Conservation (phyloP, 768 basidiomycete species). For the Leccinum incarnatum region DNA sequence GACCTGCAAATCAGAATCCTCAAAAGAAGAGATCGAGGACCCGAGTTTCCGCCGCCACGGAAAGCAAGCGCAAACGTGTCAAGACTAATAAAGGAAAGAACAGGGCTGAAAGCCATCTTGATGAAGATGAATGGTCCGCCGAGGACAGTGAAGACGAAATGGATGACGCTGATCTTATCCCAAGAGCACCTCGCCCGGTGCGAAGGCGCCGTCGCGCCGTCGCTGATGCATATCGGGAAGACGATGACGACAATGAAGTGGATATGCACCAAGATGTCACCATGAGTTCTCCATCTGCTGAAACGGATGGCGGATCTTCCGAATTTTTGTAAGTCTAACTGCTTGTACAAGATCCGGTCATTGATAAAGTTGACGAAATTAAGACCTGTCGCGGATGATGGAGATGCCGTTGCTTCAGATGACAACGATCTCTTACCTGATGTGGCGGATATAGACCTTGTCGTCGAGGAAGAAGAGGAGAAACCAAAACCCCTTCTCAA, state of each 20-base stretch:
- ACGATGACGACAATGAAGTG: conserved; percentile 18
- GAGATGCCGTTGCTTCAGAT: background rate
- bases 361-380: conserved; percentile 1
- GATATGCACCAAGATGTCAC: conserved; percentile 10
- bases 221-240: conserved; percentile 26
- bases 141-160: conserved; percentile 21
- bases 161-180: conserved; percentile 10
- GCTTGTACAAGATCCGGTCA: background rate
- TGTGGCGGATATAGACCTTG: conserved; percentile 36
- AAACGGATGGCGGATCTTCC: background rate
- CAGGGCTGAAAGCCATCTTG: conserved; percentile 26
- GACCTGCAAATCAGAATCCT: background rate
- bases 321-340: conserved; percentile 5
- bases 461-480: conserved; percentile 56
- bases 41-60: too few species aligned
- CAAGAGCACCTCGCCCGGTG: conserved; percentile 27
- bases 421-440: background rate
- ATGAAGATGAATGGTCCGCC: conserved; percentile 22
- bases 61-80: conserved; percentile 29
- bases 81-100: conserved; percentile 43
- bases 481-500: conserved; percentile 72
- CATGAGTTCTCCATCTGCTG: conserved; percentile 13
- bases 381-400: background rate
- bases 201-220: conserved; percentile 30
- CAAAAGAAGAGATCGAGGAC: conserved; percentile 23